Evolutionary conservation across 768 basidiomycete species (phyloP).

Genomic region (Suillus brevipes): DNA sequence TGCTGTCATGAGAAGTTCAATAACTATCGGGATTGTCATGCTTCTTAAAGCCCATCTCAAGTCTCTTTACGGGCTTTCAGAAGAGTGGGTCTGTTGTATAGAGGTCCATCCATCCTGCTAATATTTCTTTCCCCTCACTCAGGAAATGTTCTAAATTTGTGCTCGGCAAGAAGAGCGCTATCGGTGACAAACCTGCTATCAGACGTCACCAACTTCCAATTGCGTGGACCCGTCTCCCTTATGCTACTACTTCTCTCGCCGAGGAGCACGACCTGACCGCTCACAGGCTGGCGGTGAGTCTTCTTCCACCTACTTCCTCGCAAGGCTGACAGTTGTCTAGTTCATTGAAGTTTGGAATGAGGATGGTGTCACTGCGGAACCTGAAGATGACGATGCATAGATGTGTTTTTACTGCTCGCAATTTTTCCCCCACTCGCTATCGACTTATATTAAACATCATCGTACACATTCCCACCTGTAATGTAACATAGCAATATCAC

Average conservation of each 20-base stretch:
- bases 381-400: conserved; percentile 46
- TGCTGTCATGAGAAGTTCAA: conserved; percentile 60
- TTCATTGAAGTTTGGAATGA: conserved; percentile 82
- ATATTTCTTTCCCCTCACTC: conserved; percentile 5
- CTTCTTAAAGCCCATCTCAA: conserved; percentile 87
- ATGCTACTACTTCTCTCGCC: conserved; percentile 56
- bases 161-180: conserved; percentile 83
- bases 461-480: conserved; percentile 23
- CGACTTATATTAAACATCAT: conserved; percentile 24
- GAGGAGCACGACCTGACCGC: conserved; percentile 59
- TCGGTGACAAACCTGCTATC: conserved; percentile 79
- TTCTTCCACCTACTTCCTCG: conserved; percentile 12
- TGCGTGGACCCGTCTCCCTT: conserved; percentile 74
- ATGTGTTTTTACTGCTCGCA: conserved; percentile 9
- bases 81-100: conserved; percentile 68
- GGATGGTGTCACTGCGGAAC: conserved; percentile 71
- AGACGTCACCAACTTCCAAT: conserved; percentile 63
- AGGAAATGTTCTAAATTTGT: conserved; percentile 93
- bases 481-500: conserved; percentile 30
- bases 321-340: conserved; percentile 35
- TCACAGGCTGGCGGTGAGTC: conserved; percentile 67
- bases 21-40: conserved; percentile 83
- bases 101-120: not conserved
- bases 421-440: conserved; percentile 1
- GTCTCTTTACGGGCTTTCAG: conserved; percentile 76